phyloP scores from a whole-genome alignment of 306 rosid genomes.

The Senna siamea region DNA sequence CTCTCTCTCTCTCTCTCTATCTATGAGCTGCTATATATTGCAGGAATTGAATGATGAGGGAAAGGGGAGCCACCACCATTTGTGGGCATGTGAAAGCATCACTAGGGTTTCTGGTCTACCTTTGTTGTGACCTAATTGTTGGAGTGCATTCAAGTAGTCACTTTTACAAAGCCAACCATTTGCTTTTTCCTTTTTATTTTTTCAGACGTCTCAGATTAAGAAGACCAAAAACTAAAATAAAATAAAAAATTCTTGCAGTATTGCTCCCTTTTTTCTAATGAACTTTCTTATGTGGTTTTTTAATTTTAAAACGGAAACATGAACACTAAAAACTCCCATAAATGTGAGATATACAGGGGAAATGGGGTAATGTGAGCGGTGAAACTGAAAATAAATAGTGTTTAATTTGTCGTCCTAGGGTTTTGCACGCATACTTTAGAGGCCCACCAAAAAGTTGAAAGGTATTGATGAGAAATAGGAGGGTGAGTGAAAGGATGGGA shows the following conservation, averaged over 20 bases:
- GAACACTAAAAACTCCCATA: no score
- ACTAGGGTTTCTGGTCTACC: conserved; percentile 48
- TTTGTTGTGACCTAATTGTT: conserved; percentile 49
- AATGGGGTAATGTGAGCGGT: conserved; percentile 11
- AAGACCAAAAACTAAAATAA: not conserved
- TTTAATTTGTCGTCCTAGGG: conserved; percentile 8
- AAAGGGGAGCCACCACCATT: conserved; percentile 72
- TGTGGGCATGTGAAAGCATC: conserved; percentile 69
- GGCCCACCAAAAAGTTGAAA: conserved; percentile 40
- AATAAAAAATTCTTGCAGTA: not conserved
- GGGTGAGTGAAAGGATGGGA: conserved; percentile 32
- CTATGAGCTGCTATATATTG: conserved; percentile 33
- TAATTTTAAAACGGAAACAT: no score
- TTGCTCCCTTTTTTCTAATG: not conserved
- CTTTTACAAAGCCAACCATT: conserved; percentile 55
- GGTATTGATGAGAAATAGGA: conserved; percentile 31
- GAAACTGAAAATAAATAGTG: conserved; percentile 29
- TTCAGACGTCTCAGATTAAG: conserved; percentile 44
- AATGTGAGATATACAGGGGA: not conserved
- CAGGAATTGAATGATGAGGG: conserved; percentile 55
- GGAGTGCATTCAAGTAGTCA: conserved; percentile 60
- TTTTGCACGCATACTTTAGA: conserved; percentile 33
- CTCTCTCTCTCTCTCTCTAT: no score
- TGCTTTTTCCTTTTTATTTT: conserved; percentile 45
- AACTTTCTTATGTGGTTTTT: not conserved